Evolutionary conservation across 2,329 filamentous ascomycete genomes (phyloP), one percentile per base, ranked within the genome.

Genomic region (Aspergillus uvarum): DNA sequence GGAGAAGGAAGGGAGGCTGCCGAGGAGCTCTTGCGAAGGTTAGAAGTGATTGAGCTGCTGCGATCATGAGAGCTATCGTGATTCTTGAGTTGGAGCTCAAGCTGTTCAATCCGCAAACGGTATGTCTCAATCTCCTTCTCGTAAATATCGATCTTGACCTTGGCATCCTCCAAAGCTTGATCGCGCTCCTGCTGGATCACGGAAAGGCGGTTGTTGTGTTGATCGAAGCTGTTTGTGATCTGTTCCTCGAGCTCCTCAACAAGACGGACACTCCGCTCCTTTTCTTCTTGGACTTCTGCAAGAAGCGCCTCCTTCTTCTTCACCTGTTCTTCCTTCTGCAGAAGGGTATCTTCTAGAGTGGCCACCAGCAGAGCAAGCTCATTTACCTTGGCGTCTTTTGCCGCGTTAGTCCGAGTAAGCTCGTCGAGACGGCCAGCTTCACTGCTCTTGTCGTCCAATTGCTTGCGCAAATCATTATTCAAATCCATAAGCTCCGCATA

Each of bases 191-290:
- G 85, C 71, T 92, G 89, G 52, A 94, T 82, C 51, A 90, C 88
- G 55, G 93, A 97, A 56, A 98, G 80, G 56, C 94, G 88, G 78
- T 96, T 96, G 75, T 97, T 91, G 61, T 94, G 92, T 74, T 96
- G 91, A 71, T 99, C 95, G 76, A 92, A 99, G 78, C 95, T 97
- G 73, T 85, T 91, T 72, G 94, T 93, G 56, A 99, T 87, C 76
- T 99, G 95, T 69, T 98, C 94, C 77, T 99, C 95, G 5, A 99
- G 87, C 77, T 99, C 94, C 74, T 98, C 92, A 8, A 99, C 91
- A 12, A 99, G 82, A 22, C 92, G 87, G 47, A 91, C 90, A 76
- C 95, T 96, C 83, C 96, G 97, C 80, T 92, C 89, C 81, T 96
- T 96, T 78, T 86, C 85, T 16, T 81, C 79, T 22, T 78, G 80